These are phyloP conservation scores for Tranzscheliella williamsii DNA, from an alignment of 1,284 basidiomycete genomes.

Conservation along the genomic window DNA sequence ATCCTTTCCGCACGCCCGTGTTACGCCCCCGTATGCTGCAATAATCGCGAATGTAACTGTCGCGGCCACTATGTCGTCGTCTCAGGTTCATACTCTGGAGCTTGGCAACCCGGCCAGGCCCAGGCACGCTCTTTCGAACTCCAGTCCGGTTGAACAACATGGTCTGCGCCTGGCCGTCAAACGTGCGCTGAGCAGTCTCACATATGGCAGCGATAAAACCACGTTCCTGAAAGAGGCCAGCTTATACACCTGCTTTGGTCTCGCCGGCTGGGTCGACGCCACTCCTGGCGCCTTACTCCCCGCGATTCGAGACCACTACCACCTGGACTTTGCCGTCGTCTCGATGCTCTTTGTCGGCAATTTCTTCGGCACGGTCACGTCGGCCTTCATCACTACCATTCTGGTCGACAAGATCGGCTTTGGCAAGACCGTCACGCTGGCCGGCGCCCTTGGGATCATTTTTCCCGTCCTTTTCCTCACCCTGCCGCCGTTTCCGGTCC, in stretches of 20 bases:
- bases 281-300: constrained; percentile 35
- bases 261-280: constrained; percentile 43
- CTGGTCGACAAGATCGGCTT: constrained; percentile 30
- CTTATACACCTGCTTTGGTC: constrained; percentile 25
- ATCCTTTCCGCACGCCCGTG: no score
- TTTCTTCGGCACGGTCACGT: constrained; percentile 36
- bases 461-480: constrained; percentile 27
- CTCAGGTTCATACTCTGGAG: no score
- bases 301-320: constrained; percentile 33
- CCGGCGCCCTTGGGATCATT: constrained; percentile 15
- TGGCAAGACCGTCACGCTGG: constrained; percentile 25
- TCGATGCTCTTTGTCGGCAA: constrained; percentile 44
- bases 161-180: not conserved
- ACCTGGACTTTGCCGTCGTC: constrained; percentile 24
- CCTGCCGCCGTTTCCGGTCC: constrained; percentile 37
- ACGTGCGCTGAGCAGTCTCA: not conserved
- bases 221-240: constrained; percentile 31
- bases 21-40: no score
- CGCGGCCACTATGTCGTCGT: no score
- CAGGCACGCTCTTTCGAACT: no score
- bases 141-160: no score
- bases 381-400: constrained; percentile 13
- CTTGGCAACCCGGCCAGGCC: no score
- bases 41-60: no score
- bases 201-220: not conserved